Conservation (phyloP, 208 protist genomes). For the Novymonas esmeraldas region DNA sequence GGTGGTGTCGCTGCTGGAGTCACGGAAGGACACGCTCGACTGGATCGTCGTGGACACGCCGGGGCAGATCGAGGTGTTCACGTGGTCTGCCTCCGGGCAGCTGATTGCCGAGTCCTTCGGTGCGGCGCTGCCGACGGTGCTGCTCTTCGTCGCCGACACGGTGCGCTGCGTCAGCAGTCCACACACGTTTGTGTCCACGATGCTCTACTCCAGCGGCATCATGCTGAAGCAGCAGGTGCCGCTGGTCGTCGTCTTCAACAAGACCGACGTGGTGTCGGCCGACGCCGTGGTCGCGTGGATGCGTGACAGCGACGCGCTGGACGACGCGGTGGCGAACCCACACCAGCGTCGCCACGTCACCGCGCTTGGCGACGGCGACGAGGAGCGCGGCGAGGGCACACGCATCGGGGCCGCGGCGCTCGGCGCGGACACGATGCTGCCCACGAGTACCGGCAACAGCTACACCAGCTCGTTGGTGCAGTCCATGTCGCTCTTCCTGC, state of each 20-base stretch:
- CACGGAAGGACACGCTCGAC: slow-evolving; percentile 70
- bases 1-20: slow-evolving; percentile 92
- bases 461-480: slow-evolving; percentile 93
- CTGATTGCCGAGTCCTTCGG: slow-evolving; percentile 97
- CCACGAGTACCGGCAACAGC: slow-evolving; percentile 21
- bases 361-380: neutral
- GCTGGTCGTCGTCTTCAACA: slow-evolving; percentile 99
- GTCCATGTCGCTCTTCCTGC: slow-evolving; percentile 97
- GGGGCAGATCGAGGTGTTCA: slow-evolving; percentile 99
- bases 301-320: slow-evolving; percentile 92
- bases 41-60: slow-evolving; percentile 99
- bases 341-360: neutral
- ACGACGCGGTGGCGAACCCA: slow-evolving; percentile 68
- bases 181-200: slow-evolving; percentile 99
- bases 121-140: slow-evolving; percentile 93
- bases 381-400: slow-evolving; percentile 19
- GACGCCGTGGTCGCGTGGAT: slow-evolving; percentile 94
- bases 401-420: slow-evolving; percentile 19
- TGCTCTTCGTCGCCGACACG: slow-evolving; percentile 98
- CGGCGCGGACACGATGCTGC: slow-evolving; percentile 6
- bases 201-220: slow-evolving; percentile 99
- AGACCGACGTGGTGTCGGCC: slow-evolving; percentile 94
- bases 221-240: slow-evolving; percentile 98
- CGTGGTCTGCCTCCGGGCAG: slow-evolving; percentile 98
- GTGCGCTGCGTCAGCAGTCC: slow-evolving; percentile 89